Evolutionary conservation across 2,329 filamentous ascomycete genomes (phyloP).

Genomic region (Colletotrichum cuscutae): DNA sequence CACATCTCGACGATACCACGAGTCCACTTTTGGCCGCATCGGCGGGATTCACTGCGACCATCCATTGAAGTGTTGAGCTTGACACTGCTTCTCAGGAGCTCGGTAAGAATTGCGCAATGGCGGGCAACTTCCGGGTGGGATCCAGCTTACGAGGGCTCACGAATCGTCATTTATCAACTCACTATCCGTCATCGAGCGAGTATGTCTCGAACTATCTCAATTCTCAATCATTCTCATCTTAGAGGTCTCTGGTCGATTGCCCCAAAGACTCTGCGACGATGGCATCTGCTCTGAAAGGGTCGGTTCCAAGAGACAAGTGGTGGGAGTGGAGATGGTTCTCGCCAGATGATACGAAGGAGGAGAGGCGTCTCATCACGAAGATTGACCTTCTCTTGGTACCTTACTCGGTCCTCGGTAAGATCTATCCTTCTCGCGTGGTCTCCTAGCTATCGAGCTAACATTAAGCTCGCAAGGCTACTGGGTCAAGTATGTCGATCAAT

Average conservation of each 20-base stretch:
- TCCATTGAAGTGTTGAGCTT: too few species aligned
- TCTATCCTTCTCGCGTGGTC: not conserved
- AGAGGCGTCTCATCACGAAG: conserved; percentile 46
- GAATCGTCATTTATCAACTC: not conserved
- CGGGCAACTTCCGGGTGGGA: not conserved
- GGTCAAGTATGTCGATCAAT: conserved; percentile 42
- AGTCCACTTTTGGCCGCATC: not conserved
- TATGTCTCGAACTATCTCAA: not conserved
- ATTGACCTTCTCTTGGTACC: conserved; percentile 63
- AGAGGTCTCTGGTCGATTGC: not conserved
- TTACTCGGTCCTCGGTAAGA: conserved; percentile 37
- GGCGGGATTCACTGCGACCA: not conserved
- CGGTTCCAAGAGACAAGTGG: conserved; percentile 41
- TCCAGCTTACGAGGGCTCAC: too few species aligned
- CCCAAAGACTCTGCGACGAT: not conserved
- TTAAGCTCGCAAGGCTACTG: conserved; percentile 36
- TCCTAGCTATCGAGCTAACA: conserved; percentile 16
- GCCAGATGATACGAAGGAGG: conserved; percentile 52
- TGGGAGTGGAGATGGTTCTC: conserved; percentile 59
- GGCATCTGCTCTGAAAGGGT: not conserved
- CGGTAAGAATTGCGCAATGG: not conserved
- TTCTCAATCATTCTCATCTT: not conserved
- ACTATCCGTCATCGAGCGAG: not conserved
- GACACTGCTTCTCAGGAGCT: not conserved
- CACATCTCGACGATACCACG: not conserved